These are phyloP conservation scores for Aspergillus proliferans DNA, from an alignment of 2,329 filamentous ascomycete genomes.

Conservation along the genomic window DNA sequence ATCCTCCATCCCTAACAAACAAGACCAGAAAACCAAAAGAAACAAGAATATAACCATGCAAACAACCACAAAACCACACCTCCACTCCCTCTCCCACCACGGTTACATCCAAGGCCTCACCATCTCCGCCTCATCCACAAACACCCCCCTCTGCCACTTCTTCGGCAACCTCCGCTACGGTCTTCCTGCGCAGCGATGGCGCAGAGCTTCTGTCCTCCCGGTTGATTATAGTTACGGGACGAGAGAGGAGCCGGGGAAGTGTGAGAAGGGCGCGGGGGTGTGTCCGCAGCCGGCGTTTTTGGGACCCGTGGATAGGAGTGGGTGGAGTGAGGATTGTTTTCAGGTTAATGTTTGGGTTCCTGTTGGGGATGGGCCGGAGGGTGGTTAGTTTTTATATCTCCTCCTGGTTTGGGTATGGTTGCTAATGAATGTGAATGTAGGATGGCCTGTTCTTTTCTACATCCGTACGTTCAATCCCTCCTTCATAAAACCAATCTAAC, in stretches of 20 bases:
- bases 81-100: conserved; percentile 28
- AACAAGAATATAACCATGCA: conserved; percentile 16
- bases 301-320: conserved; percentile 26
- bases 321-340: conserved; percentile 49
- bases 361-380: conserved; percentile 36
- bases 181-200: conserved; percentile 46
- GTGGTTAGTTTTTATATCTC: conserved; percentile 23
- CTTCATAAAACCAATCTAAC: background rate
- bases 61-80: conserved; percentile 14
- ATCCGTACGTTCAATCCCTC: conserved; percentile 40
- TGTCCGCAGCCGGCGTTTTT: conserved; percentile 47
- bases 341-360: conserved; percentile 54
- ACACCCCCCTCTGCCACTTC: conserved; percentile 41
- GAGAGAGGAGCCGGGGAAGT: conserved; percentile 41
- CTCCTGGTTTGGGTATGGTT: background rate
- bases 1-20: background rate
- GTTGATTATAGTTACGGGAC: conserved; percentile 48
- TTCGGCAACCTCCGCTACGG: conserved; percentile 54
- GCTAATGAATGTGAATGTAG: conserved; percentile 14
- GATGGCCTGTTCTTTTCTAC: conserved; percentile 55
- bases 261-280: conserved; percentile 31
- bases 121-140: conserved; percentile 27
- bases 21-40: background rate
- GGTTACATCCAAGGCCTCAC: conserved; percentile 48
- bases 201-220: conserved; percentile 43